Conservation (phyloP, 495 filamentous ascomycete species). For the Aspergillus cavernicola region DNA sequence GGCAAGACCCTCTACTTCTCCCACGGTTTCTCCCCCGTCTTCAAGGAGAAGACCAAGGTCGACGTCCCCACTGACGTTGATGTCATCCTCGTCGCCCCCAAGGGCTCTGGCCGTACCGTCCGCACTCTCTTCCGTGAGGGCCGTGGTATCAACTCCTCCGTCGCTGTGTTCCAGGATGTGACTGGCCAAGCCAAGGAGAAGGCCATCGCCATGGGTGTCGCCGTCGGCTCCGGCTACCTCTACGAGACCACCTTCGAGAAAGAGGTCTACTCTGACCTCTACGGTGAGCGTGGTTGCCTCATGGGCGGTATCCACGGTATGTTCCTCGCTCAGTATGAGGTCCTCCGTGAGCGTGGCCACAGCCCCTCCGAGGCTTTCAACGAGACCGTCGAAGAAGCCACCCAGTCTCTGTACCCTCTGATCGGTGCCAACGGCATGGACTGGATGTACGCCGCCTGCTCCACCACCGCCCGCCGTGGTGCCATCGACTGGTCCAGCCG, state of each 20-base stretch:
- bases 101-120: slow-evolving; percentile 97
- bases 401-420: slow-evolving; percentile 93
- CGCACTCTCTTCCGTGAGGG: slow-evolving; percentile 96
- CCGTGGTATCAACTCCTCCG: slow-evolving; percentile 98
- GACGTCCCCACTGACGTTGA: slow-evolving; percentile 92
- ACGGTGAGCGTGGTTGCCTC: slow-evolving; percentile 98
- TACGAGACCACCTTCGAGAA: slow-evolving; percentile 99
- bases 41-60: slow-evolving; percentile 99
- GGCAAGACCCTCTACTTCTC: slow-evolving; percentile 99
- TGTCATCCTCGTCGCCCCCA: slow-evolving; percentile 98
- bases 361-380: slow-evolving; percentile 98
- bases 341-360: slow-evolving; percentile 97
- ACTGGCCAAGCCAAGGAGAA: slow-evolving; percentile 98
- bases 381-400: slow-evolving; percentile 99
- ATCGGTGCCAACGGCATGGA: slow-evolving; percentile 98
- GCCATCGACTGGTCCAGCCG: slow-evolving; percentile 95
- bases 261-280: slow-evolving; percentile 98
- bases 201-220: slow-evolving; percentile 94
- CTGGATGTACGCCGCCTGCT: slow-evolving; percentile 99
- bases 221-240: slow-evolving; percentile 93
- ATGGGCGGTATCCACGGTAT: slow-evolving; percentile 99
- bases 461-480: slow-evolving; percentile 94
- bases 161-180: slow-evolving; percentile 98
- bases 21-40: slow-evolving; percentile 99
- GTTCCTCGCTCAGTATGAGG: slow-evolving; percentile 99